Percentiles rank a stretch among this genome's conserved stretches.
phyloP scores from a whole-genome alignment of 202 grass and related monocot species.

The Musa balbisiana region DNA sequence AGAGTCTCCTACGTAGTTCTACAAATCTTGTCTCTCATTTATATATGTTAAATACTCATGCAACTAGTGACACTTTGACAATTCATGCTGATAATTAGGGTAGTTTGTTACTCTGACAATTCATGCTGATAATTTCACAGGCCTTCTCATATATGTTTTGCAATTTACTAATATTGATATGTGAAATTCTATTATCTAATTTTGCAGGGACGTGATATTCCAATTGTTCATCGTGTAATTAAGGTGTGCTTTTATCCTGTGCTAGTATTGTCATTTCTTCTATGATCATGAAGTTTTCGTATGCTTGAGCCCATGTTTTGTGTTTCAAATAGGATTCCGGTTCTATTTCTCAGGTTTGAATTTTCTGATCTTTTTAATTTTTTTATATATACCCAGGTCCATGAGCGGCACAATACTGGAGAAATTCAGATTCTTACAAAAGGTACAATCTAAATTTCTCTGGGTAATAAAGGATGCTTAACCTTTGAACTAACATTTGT shows the following conservation, averaged over 20 bases:
- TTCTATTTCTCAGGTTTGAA: background rate
- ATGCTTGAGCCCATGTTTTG: background rate
- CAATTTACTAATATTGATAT: background rate
- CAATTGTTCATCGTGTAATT: constrained; percentile 41
- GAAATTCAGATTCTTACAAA: constrained; percentile 42
- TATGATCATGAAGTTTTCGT: constrained; percentile 1
- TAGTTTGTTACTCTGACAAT: background rate
- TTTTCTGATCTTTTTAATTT: background rate
- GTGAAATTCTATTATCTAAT: background rate
- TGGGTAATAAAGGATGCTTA: background rate
- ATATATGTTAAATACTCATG: background rate
- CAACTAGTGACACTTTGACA: background rate
- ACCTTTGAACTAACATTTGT: background rate
- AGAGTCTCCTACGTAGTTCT: background rate
- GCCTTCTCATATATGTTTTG: background rate
- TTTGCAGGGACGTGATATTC: constrained; percentile 38
- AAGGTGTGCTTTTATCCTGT: constrained; percentile 16
- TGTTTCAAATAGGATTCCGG: background rate
- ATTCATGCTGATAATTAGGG: background rate
- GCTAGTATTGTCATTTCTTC: background rate
- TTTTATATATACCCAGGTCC: constrained; percentile 27
- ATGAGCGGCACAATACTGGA: constrained; percentile 30
- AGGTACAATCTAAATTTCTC: constrained; percentile 22
- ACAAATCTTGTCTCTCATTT: background rate
- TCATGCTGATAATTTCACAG: background rate